phyloP scores from a whole-genome alignment of 495 filamentous ascomycete species.

The Neurospora intermedia region DNA sequence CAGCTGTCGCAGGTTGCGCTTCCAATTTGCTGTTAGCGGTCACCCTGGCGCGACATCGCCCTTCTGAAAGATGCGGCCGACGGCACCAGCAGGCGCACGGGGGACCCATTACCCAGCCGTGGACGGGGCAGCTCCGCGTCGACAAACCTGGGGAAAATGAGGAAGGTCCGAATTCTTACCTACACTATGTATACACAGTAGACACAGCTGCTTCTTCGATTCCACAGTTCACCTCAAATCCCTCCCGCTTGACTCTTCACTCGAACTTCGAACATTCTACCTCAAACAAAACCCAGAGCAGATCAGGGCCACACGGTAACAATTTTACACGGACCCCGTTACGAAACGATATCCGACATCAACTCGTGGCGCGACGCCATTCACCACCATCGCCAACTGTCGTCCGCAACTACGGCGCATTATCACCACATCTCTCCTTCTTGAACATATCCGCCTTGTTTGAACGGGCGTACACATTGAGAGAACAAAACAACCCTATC shows the following conservation, averaged over 20 bases:
- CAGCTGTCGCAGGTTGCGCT: neutral
- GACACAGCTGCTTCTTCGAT: neutral
- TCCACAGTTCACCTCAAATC: neutral
- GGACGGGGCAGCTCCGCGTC: neutral
- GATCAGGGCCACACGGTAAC: neutral
- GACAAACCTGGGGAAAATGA: neutral
- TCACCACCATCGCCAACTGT: neutral
- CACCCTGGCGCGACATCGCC: neutral
- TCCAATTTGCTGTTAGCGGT: neutral
- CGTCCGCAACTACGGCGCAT: neutral
- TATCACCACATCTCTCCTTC: neutral
- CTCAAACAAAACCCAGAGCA: neutral
- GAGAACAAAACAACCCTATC: neutral
- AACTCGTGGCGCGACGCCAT: neutral
- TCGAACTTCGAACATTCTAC: neutral
- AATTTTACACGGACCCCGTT: neutral
- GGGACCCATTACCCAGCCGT: neutral
- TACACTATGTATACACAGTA: neutral
- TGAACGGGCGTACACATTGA: neutral
- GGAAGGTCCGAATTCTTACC: neutral
- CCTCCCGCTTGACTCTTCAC: neutral
- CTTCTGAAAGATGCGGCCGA: neutral
- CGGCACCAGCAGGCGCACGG: neutral
- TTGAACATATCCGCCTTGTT: neutral
- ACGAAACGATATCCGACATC: neutral